Conservation (phyloP, 192 early-diverging fungal species). For the Podila epigama region DNA sequence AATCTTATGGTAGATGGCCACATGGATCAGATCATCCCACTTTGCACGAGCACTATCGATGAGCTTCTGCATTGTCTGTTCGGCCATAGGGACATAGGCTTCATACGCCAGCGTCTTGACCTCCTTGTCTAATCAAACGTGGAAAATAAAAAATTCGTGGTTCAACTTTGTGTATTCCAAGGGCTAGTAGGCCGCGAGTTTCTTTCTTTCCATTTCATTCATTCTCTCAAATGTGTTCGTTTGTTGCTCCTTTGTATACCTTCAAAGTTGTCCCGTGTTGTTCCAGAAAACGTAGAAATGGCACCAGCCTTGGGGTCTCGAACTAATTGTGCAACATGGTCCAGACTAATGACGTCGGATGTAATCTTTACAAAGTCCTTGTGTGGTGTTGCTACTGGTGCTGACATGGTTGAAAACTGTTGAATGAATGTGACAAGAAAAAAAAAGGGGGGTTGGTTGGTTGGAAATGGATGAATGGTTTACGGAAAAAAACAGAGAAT, state of each 20-base stretch:
- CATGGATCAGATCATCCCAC: conserved; percentile 69
- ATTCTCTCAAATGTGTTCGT: too few species aligned
- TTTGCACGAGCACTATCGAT: conserved; percentile 68
- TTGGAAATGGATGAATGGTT: background rate
- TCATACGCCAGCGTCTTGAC: conserved; percentile 85
- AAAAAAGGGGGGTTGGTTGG: background rate
- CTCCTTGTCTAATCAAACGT: conserved; percentile 57
- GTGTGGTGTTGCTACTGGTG: conserved; percentile 1
- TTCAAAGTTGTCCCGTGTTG: conserved; percentile 84
- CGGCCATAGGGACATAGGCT: conserved; percentile 89
- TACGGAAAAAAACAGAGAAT: background rate
- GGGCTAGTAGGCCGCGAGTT: background rate
- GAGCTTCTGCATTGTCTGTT: conserved; percentile 68
- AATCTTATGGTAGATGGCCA: conserved; percentile 82
- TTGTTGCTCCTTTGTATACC: conserved; percentile 55
- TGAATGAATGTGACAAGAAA: background rate
- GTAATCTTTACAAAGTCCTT: conserved; percentile 65
- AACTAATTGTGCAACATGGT: conserved; percentile 68
- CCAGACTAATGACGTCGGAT: conserved; percentile 62
- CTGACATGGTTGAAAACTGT: background rate
- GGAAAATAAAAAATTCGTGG: conserved; percentile 5
- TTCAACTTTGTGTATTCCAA: background rate
- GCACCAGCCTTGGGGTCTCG: conserved; percentile 81
- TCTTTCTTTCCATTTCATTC: too few species aligned
- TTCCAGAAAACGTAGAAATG: conserved; percentile 88